phyloP scores from a whole-genome alignment of 2,329 filamentous ascomycete genomes.

The Gliomastix tumulicola region DNA sequence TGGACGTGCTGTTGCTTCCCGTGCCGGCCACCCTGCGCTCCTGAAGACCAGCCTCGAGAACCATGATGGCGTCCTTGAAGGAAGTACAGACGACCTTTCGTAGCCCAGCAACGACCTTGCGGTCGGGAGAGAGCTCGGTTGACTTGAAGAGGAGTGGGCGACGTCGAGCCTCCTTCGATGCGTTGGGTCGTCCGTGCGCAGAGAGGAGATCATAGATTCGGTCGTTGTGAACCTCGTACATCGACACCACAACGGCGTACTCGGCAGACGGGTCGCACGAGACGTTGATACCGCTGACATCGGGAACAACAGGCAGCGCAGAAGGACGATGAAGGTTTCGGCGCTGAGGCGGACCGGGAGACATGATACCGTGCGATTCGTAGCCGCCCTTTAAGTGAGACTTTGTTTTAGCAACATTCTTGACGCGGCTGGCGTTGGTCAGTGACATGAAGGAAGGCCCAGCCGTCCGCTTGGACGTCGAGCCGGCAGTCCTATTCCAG shows the following conservation, averaged over 20 bases:
- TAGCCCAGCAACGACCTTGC: constrained; percentile 90
- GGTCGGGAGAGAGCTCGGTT: constrained; percentile 78
- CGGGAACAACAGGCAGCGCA: constrained; percentile 65
- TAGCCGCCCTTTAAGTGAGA: too few species aligned
- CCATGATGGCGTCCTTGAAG: constrained; percentile 77
- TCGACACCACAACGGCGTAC: constrained; percentile 85
- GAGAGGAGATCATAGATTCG: constrained; percentile 91
- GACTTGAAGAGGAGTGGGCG: constrained; percentile 84
- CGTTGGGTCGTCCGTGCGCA: constrained; percentile 48
- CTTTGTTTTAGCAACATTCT: constrained; percentile 39
- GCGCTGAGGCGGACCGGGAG: constrained; percentile 40
- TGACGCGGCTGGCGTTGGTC: constrained; percentile 37
- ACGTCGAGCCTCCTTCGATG: constrained; percentile 65
- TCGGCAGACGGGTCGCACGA: constrained; percentile 56
- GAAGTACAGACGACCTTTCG: constrained; percentile 82
- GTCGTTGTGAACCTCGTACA: constrained; percentile 99
- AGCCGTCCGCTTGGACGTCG: constrained; percentile 23
- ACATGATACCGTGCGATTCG: constrained; percentile 32
- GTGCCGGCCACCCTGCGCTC: constrained; percentile 86
- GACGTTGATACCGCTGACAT: constrained; percentile 64
- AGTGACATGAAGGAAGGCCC: constrained; percentile 28
- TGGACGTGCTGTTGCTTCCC: constrained; percentile 86
- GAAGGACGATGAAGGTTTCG: constrained; percentile 62
- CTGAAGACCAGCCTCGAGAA: constrained; percentile 81
- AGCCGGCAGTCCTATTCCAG: neutral